These are phyloP conservation scores for Clonostachys rosea DNA, from an alignment of 2,329 filamentous ascomycete genomes.

Conservation along the genomic window DNA sequence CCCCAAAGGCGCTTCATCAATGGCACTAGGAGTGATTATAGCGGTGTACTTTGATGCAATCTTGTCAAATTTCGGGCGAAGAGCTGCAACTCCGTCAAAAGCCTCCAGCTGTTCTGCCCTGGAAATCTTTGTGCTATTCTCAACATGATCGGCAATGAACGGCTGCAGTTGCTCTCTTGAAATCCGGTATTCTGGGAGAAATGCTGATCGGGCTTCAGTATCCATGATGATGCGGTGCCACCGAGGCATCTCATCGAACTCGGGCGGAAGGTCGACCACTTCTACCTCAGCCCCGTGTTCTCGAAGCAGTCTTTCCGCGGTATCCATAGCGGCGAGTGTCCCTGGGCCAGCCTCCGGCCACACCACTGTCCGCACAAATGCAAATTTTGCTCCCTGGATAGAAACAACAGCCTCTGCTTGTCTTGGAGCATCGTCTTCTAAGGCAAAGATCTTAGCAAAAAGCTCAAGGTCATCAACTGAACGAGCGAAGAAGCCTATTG, in stretches of 20 bases:
- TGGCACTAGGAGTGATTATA: slow-evolving; percentile 49
- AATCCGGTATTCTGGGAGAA: slow-evolving; percentile 46
- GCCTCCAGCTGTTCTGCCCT: slow-evolving; percentile 23
- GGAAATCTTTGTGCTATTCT: slow-evolving; percentile 30
- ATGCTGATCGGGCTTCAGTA: slow-evolving; percentile 46
- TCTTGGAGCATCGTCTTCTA: slow-evolving; percentile 30
- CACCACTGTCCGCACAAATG: slow-evolving; percentile 45
- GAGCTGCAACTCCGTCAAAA: slow-evolving; percentile 44
- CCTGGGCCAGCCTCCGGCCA: slow-evolving; percentile 43
- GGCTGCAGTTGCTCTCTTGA: slow-evolving; percentile 40
- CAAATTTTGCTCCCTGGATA: slow-evolving; percentile 46
- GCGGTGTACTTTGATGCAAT: slow-evolving; percentile 43
- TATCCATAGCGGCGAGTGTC: slow-evolving; percentile 32
- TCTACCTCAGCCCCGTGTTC: slow-evolving; percentile 48
- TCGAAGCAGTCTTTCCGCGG: slow-evolving; percentile 29
- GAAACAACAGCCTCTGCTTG: slow-evolving; percentile 6
- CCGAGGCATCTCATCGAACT: slow-evolving; percentile 39
- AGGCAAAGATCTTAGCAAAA: slow-evolving; percentile 41
- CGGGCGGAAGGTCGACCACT: slow-evolving; percentile 45
- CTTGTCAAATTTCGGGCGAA: slow-evolving; percentile 45
- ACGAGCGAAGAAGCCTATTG: slow-evolving; percentile 51
- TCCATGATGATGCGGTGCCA: slow-evolving; percentile 48
- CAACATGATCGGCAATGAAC: slow-evolving; percentile 26
- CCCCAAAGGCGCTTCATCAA: slow-evolving; percentile 51
- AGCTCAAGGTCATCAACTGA: slow-evolving; percentile 50